Percentiles rank a stretch among this genome's conserved stretches.
These are phyloP conservation scores for Hanseniaspora uvarum DNA, from an alignment of 1,139 yeast species.

Conservation along the genomic window DNA sequence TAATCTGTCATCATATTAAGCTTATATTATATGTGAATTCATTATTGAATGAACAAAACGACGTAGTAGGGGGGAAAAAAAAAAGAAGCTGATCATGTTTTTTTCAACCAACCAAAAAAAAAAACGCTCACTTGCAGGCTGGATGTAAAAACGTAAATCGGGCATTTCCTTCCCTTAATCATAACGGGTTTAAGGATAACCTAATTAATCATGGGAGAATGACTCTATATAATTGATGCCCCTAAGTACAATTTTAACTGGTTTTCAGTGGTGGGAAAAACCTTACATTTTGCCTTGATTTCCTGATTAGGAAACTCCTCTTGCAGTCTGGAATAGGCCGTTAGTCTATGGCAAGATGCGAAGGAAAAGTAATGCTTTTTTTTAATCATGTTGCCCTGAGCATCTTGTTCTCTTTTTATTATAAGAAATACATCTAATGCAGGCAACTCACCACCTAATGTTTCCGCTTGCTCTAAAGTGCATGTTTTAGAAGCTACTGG, in stretches of 20 bases:
- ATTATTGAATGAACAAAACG: background rate
- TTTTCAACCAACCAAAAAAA: background rate
- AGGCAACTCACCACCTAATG: slow-evolving; percentile 49
- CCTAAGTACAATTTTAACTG: slow-evolving; percentile 58
- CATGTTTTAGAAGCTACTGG: slow-evolving; percentile 62
- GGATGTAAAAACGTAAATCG: slow-evolving; percentile 10
- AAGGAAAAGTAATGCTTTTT: slow-evolving; percentile 61
- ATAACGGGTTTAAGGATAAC: no score
- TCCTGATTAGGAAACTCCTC: slow-evolving; percentile 32
- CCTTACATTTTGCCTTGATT: slow-evolving; percentile 47
- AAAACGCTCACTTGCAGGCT: background rate
- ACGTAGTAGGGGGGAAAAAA: no score
- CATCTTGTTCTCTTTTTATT: slow-evolving; percentile 10
- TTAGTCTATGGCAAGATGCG: slow-evolving; percentile 78
- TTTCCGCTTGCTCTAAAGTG: slow-evolving; percentile 38
- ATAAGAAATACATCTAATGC: slow-evolving; percentile 56
- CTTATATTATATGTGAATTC: background rate
- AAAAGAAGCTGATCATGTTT: background rate
- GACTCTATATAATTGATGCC: slow-evolving; percentile 23
- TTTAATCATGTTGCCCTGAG: slow-evolving; percentile 32
- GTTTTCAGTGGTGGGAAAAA: slow-evolving; percentile 57
- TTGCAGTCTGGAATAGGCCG: slow-evolving; percentile 53
- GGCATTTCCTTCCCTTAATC: background rate
- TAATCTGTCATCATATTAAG: no score
- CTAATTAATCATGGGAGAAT: no score